A percentile compares a stretch with the other conserved stretches of the same genome.
phyloP scores from a whole-genome alignment of 2,329 filamentous ascomycete species.

The Colletotrichum neosansevieriae region DNA sequence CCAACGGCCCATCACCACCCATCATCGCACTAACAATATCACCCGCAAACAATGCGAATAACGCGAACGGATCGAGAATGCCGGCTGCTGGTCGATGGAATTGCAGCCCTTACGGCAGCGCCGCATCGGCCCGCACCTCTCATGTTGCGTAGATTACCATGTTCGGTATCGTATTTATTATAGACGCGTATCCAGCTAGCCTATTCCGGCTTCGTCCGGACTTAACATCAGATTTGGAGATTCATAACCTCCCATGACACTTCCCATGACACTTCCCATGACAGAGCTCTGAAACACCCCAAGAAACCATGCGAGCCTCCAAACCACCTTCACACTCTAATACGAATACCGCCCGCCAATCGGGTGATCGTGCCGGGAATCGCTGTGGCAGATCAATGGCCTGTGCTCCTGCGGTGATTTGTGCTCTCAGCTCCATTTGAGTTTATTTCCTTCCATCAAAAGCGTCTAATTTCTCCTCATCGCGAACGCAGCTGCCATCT shows the following conservation, averaged over 20 bases:
- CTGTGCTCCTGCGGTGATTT: slow-evolving; percentile 9
- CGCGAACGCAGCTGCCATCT: too few species aligned
- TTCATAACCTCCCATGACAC: background rate
- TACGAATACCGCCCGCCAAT: slow-evolving; percentile 17
- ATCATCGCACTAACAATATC: slow-evolving; percentile 5
- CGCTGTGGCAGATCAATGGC: background rate
- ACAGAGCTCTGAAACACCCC: slow-evolving; percentile 19
- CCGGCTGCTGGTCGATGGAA: slow-evolving; percentile 6
- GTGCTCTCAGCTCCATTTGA: slow-evolving; percentile 2
- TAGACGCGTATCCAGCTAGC: background rate
- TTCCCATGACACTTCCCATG: slow-evolving; percentile 6
- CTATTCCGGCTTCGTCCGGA: slow-evolving; percentile 21
- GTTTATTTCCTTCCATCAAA: background rate
- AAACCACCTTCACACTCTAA: slow-evolving; percentile 11
- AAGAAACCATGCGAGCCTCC: slow-evolving; percentile 30
- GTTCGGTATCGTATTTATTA: background rate
- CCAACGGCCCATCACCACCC: background rate
- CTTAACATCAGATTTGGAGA: background rate
- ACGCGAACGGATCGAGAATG: slow-evolving; percentile 11
- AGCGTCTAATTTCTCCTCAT: too few species aligned
- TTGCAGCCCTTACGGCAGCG: background rate
- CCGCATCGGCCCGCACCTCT: slow-evolving; percentile 16
- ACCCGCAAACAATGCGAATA: background rate
- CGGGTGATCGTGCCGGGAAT: background rate
- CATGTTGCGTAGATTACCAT: background rate